Evolutionary conservation across 208 protist species (phyloP).

Genomic region (Vickermania ingenoplastis): DNA sequence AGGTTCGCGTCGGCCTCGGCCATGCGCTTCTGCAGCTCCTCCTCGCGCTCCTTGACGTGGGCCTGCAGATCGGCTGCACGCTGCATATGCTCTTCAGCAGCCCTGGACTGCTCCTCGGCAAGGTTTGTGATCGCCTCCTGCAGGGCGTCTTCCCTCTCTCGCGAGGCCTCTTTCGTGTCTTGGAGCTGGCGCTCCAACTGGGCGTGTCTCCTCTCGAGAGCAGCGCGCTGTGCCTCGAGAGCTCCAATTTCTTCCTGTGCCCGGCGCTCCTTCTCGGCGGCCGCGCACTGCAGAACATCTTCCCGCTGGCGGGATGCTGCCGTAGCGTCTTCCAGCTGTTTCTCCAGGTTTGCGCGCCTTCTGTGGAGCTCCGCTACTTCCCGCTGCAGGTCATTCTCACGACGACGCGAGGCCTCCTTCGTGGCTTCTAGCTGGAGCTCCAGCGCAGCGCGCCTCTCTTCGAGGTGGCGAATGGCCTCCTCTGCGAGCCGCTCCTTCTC

Average conservation of each 20-base stretch:
- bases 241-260: neutral
- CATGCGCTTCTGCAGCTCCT: neutral
- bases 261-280: neutral
- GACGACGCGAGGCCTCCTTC: neutral
- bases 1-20: neutral
- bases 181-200: neutral
- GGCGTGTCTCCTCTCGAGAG: constrained; percentile 3
- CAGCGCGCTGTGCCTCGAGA: constrained; percentile 5
- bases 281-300: neutral
- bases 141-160: neutral
- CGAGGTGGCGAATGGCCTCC: constrained; percentile 8
- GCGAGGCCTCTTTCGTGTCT: neutral
- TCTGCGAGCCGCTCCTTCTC: constrained; percentile 6
- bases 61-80: constrained; percentile 12
- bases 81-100: neutral
- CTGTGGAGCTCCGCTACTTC: neutral
- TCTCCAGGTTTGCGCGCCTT: neutral
- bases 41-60: constrained; percentile 4
- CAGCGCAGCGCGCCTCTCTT: constrained; percentile 9
- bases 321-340: neutral
- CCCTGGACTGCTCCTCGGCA: neutral
- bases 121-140: neutral
- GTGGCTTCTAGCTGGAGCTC: neutral
- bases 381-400: neutral
- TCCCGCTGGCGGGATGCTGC: too few species aligned